These are phyloP conservation scores for Filosporella fistucella DNA, from an alignment of 495 filamentous ascomycete genomes.

Conservation along the genomic window DNA sequence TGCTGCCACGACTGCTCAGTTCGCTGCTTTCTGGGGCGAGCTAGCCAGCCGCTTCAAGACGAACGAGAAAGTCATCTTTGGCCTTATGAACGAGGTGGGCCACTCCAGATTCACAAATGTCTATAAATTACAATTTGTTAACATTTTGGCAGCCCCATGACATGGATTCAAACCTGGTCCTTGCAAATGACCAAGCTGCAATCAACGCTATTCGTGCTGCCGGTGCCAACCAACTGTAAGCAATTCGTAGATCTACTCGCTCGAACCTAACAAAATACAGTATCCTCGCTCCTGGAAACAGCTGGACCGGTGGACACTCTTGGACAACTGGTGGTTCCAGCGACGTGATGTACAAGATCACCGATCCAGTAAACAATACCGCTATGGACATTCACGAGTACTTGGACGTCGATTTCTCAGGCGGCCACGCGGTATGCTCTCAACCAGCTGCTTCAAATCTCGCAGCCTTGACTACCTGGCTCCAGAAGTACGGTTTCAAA, in stretches of 20 bases:
- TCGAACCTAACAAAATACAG: conserved; percentile 25
- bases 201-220: conserved; percentile 40
- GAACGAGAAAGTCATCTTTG: conserved; percentile 48
- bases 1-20: conserved; percentile 43
- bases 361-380: conserved; percentile 41
- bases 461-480: conserved; percentile 39
- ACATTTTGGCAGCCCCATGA: conserved; percentile 52
- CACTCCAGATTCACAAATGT: not conserved
- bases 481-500: conserved; percentile 42
- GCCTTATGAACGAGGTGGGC: conserved; percentile 33
- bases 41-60: conserved; percentile 40
- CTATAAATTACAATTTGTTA: not conserved
- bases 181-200: conserved; percentile 46
- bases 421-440: conserved; percentile 34
- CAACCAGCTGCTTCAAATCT: conserved; percentile 35
- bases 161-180: conserved; percentile 38
- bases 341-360: conserved; percentile 36
- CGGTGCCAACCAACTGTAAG: conserved; percentile 30
- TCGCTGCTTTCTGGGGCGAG: conserved; percentile 48
- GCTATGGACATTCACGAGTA: conserved; percentile 49
- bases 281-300: conserved; percentile 45
- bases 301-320: conserved; percentile 32
- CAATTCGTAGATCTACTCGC: not conserved
- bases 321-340: conserved; percentile 37
- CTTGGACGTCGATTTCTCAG: conserved; percentile 45